Base-by-base conservation (phyloP, 306 rosid species). In the Astragalus membranaceus region DNA sequence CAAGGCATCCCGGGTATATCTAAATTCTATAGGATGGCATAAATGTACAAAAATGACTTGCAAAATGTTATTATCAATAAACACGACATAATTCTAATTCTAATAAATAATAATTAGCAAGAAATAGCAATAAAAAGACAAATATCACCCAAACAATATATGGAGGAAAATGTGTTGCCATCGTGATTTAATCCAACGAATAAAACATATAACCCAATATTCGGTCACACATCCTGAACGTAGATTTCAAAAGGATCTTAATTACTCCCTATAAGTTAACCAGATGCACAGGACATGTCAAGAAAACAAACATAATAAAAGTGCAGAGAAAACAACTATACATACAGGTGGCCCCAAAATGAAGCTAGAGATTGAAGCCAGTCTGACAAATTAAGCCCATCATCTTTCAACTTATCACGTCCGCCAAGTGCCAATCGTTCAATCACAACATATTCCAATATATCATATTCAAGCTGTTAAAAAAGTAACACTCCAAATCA, bases 311-410 rank as follows among this genome's bases (percentile, higher is more conserved):
- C 23, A 32, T 11, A 20, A 39, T 37, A 49, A 12, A 66, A 33
- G 43, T 55, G 11, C 16, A n/a, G 75, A 72, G 72, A 43, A 64
- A 82, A 72, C 75, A 75, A 59, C 57, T 16, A 78, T 35, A 85
- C 99, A 59, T 94, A 94, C 99, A 94, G 75, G 87, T 91, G 97
- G 75, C 99, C 99, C 99, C 99, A 94, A 82, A 94, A 94, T 36
- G 96, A 94, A 68, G 99, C 99, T 80, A 94, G 79, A 4, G 99
- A 94, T 78, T 94, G 99, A 82, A 94, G 99, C 99, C 99, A 94
- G 69, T 94, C 99, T 8, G 97, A 94, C 83, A 94, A 76, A 80
- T 94, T 94, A 53, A 94, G 99, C 80, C 99, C 99, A 73, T 94
- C 97, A 11, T 94, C 99, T 81, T 94, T 94, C 60, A 94, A 76